Percentiles rank a stretch among this genome's conserved stretches.
phyloP scores from a whole-genome alignment of 2,329 filamentous ascomycete genomes.

The Ophiostoma himal-ulmi region DNA sequence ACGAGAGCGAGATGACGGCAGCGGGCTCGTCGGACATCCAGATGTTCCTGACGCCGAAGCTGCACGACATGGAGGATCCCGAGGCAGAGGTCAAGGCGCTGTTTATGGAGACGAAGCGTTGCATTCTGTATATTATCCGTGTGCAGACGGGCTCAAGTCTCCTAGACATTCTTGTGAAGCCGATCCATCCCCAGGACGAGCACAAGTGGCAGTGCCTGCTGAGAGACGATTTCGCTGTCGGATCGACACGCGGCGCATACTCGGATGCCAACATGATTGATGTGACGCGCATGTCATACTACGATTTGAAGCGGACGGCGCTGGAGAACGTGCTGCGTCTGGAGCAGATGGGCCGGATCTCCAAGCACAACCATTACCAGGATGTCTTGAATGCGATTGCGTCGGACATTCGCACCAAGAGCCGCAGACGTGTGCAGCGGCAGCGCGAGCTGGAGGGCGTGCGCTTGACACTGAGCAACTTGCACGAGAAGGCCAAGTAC shows the following conservation, averaged over 20 bases:
- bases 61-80: conserved; percentile 85
- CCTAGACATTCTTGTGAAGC: conserved; percentile 92
- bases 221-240: conserved; percentile 70
- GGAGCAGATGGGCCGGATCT: conserved; percentile 81
- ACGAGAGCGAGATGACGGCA: conserved; percentile 86
- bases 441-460: conserved; percentile 86
- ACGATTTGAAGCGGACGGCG: conserved; percentile 85
- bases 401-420: conserved; percentile 94
- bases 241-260: conserved; percentile 72
- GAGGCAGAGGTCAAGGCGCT: conserved; percentile 87
- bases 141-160: conserved; percentile 87
- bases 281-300: conserved; percentile 81
- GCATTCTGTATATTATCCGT: conserved; percentile 94
- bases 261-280: conserved; percentile 85
- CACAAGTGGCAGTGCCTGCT: conserved; percentile 78
- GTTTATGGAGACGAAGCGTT: conserved; percentile 97
- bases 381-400: conserved; percentile 97
- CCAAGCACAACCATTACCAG: conserved; percentile 87
- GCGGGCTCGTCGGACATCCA: conserved; percentile 85
- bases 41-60: conserved; percentile 81
- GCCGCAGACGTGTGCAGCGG: conserved; percentile 82
- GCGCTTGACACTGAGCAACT: conserved; percentile 64
- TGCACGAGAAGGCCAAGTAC: conserved; percentile 83
- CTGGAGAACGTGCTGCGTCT: conserved; percentile 90
- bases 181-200: conserved; percentile 80